Evolutionary conservation across 2,329 filamentous ascomycete species (phyloP).

Genomic region (Penicillium sp.): DNA sequence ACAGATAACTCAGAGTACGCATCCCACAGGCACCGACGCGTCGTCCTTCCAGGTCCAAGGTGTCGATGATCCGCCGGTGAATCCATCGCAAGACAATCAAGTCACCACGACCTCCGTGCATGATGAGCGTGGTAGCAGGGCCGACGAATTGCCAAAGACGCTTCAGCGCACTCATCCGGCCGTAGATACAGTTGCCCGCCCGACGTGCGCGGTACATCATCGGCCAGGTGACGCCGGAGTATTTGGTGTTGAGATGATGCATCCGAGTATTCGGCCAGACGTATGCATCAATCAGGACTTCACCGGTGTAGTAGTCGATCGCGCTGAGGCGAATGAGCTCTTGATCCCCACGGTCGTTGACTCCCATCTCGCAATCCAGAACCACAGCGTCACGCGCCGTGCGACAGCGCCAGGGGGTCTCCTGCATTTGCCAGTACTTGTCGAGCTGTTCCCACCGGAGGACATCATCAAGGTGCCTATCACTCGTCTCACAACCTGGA

Average conservation of each 20-base stretch:
- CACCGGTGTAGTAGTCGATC: slow-evolving; percentile 49
- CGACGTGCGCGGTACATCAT: slow-evolving; percentile 13
- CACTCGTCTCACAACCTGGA: neutral
- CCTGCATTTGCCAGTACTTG: neutral
- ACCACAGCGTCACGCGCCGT: slow-evolving; percentile 34
- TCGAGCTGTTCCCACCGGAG: neutral
- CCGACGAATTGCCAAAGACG: slow-evolving; percentile 44
- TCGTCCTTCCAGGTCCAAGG: slow-evolving; percentile 27
- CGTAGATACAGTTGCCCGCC: slow-evolving; percentile 6
- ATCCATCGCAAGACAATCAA: slow-evolving; percentile 46
- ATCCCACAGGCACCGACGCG: slow-evolving; percentile 1
- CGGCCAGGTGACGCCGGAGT: slow-evolving; percentile 47
- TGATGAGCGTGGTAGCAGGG: slow-evolving; percentile 46
- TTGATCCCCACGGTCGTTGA: slow-evolving; percentile 39
- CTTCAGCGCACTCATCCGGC: slow-evolving; percentile 2
- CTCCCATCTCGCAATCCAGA: slow-evolving; percentile 54
- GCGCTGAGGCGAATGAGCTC: slow-evolving; percentile 51
- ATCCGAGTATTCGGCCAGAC: slow-evolving; percentile 47
- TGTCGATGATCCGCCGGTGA: slow-evolving; percentile 45
- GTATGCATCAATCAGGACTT: slow-evolving; percentile 47
- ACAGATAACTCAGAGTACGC: slow-evolving; percentile 19
- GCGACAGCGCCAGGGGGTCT: neutral
- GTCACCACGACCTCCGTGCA: slow-evolving; percentile 44
- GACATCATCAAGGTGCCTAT: neutral
- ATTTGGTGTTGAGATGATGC: slow-evolving; percentile 47